phyloP scores from a whole-genome alignment of 192 early-diverging fungal genomes.

The Backusella australiensis region DNA sequence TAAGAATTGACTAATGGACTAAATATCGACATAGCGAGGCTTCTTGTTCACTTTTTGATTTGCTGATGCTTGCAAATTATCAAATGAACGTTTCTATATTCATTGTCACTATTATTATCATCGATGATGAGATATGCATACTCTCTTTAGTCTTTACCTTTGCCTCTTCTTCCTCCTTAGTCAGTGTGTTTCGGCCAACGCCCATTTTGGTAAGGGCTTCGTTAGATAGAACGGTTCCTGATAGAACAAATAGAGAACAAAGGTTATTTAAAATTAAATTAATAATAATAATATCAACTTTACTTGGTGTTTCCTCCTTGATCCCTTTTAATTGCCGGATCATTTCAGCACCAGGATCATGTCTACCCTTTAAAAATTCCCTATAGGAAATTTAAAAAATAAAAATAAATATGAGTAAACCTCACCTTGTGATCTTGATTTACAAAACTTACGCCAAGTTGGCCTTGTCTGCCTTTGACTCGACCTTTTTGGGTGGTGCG shows the following conservation, averaged over 20 bases:
- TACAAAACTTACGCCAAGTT: not conserved
- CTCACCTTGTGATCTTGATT: not conserved
- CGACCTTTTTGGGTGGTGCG: not conserved
- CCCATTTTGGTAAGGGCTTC: constrained; percentile 23
- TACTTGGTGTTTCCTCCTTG: constrained; percentile 16
- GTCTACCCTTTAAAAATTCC: constrained; percentile 24
- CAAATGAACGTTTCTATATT: constrained; percentile 23
- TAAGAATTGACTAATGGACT: constrained; percentile 8
- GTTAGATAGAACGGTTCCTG: constrained; percentile 19
- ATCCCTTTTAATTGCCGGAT: constrained; percentile 27
- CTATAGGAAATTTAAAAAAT: constrained; percentile 11
- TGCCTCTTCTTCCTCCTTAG: constrained; percentile 9
- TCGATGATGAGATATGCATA: not conserved
- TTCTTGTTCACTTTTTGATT: constrained; percentile 16
- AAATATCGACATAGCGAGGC: constrained; percentile 12
- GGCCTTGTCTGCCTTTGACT: not conserved
- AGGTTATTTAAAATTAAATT: not conserved
- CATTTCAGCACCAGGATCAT: constrained; percentile 30
- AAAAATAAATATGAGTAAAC: not conserved
- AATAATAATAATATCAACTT: not conserved
- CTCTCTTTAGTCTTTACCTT: constrained; percentile 6
- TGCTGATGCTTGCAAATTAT: not conserved
- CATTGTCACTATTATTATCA: not conserved
- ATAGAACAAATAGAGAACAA: no score
- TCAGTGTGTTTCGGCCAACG: not conserved